These are phyloP conservation scores for Syncephalastrum monosporum DNA, from an alignment of 371 early-diverging fungal species.

Conservation along the genomic window DNA sequence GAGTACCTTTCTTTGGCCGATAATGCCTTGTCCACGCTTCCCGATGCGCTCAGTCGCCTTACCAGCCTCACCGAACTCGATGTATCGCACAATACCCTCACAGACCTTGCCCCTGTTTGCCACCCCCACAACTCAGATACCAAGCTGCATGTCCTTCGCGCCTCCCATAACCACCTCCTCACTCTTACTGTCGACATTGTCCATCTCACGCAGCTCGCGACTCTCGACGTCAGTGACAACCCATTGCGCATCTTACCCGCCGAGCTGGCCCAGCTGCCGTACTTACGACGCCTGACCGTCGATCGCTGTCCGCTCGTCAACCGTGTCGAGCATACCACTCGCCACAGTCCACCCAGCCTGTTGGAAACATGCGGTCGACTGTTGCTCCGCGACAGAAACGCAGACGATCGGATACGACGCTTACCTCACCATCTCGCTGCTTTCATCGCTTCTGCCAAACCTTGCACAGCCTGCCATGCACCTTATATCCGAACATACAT, in stretches of 20 bases:
- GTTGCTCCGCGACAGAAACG: conserved; percentile 25
- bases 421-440: conserved; percentile 48
- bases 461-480: conserved; percentile 87
- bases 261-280: conserved; percentile 66
- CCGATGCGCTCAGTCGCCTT: conserved; percentile 68
- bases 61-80: conserved; percentile 66
- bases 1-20: conserved; percentile 48
- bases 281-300: conserved; percentile 57
- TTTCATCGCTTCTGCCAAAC: conserved; percentile 64
- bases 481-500: conserved; percentile 76
- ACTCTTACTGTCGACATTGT: conserved; percentile 57
- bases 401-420: conserved; percentile 9
- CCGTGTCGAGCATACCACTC: conserved; percentile 19
- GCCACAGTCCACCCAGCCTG: conserved; percentile 52
- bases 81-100: conserved; percentile 63
- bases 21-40: conserved; percentile 25
- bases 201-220: conserved; percentile 36
- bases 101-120: conserved; percentile 52
- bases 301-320: conserved; percentile 51
- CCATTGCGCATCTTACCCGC: conserved; percentile 69
- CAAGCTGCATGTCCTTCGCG: conserved; percentile 36
- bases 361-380: conserved; percentile 75
- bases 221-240: conserved; percentile 71
- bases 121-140: conserved; percentile 49
- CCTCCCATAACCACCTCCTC: conserved; percentile 53